Percentiles rank a stretch among this genome's conserved stretches.
Conservation (phyloP, 2,329 filamentous ascomycete genomes). For the Lasiodiplodia sp. region DNA sequence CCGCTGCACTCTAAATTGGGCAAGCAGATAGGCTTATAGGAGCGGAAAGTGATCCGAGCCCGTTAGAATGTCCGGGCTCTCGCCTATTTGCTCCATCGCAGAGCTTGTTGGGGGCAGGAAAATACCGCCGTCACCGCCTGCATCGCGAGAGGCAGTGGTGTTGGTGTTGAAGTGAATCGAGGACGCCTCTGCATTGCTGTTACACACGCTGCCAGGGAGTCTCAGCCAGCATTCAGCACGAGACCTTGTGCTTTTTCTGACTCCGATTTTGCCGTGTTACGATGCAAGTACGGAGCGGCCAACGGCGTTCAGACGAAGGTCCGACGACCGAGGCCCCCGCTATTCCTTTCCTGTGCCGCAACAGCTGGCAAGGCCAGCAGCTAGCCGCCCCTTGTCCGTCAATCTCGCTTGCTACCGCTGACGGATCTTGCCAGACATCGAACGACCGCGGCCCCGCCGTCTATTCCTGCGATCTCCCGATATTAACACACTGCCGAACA, state of each 20-base stretch:
- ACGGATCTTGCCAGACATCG: conserved; percentile 20
- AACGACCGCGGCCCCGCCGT: conserved; percentile 17
- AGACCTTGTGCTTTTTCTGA: not conserved
- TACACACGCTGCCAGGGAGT: not conserved
- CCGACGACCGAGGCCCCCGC: not conserved
- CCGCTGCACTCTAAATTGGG: conserved; percentile 1
- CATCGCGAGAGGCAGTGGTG: not conserved
- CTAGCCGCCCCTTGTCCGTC: not conserved
- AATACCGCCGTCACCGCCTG: not conserved
- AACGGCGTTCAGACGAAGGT: not conserved
- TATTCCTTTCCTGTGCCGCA: not conserved
- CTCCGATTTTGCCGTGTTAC: not conserved
- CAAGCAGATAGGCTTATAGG: conserved; percentile 1
- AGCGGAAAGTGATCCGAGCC: conserved; percentile 13
- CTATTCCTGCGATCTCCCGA: conserved; percentile 20
- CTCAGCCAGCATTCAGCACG: not conserved
- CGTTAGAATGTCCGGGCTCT: conserved; percentile 1
- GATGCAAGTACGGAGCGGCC: not conserved
- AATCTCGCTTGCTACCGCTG: conserved; percentile 24
- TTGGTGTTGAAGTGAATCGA: not conserved
- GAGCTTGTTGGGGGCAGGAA: not conserved
- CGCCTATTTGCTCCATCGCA: not conserved
- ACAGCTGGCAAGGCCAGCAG: conserved; percentile 5
- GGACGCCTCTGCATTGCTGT: not conserved
- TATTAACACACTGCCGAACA: conserved; percentile 9